phyloP scores from a whole-genome alignment of 2,329 filamentous ascomycete genomes.

The Hymenoscyphus albidus region DNA sequence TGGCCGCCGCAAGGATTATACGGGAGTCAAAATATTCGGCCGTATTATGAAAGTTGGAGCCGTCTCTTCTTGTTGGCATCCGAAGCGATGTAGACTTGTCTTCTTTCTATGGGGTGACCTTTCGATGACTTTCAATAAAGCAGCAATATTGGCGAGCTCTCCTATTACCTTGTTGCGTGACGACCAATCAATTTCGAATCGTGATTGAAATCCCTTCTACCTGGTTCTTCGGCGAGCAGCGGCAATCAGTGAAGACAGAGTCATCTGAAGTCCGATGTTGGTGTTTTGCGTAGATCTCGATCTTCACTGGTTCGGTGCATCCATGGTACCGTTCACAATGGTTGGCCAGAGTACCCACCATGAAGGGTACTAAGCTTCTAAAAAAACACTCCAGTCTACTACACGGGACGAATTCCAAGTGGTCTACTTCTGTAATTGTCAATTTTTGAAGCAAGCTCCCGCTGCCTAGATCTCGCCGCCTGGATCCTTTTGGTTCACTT shows the following conservation, averaged over 20 bases:
- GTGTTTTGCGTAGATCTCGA: background rate
- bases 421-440: background rate
- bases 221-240: background rate
- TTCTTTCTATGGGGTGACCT: background rate
- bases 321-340: conserved; percentile 9
- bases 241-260: background rate
- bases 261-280: background rate
- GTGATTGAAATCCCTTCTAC: background rate
- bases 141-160: background rate
- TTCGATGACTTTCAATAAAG: background rate
- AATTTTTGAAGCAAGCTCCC: background rate
- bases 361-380: background rate
- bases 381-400: background rate
- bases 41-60: conserved; percentile 5
- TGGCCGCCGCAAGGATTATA: background rate
- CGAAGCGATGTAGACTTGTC: background rate
- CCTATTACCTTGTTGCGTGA: background rate
- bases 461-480: background rate
- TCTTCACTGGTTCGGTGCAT: conserved; percentile 4
- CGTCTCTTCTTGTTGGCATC: background rate
- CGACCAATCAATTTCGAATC: conserved; percentile 2
- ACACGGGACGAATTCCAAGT: conserved; percentile 6
- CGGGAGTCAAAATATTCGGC: background rate
- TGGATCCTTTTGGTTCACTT: background rate
- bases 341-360: background rate